These are phyloP conservation scores for Suillus lakei DNA, from an alignment of 768 basidiomycete species.

Conservation along the genomic window DNA sequence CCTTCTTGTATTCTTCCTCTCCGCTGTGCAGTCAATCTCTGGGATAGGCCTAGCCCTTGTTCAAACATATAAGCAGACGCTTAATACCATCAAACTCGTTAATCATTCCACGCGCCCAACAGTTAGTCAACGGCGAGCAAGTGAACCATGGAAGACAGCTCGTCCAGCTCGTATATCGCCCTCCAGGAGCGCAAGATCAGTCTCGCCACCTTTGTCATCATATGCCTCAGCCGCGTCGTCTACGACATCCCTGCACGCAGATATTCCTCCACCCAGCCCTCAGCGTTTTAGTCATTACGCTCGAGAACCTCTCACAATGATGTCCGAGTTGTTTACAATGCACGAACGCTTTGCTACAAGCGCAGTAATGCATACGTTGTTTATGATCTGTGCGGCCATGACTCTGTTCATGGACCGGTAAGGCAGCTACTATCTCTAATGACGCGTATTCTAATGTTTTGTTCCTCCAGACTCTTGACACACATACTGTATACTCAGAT, in stretches of 20 bases:
- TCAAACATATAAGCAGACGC: constrained; percentile 66
- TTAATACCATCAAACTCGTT: constrained; percentile 68
- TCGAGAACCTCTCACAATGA: constrained; percentile 47
- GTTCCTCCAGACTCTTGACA: constrained; percentile 63
- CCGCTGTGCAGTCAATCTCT: constrained; percentile 73
- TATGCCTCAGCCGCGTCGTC: constrained; percentile 33
- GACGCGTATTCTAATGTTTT: not conserved
- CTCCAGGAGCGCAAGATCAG: constrained; percentile 1
- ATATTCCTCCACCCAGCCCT: constrained; percentile 11
- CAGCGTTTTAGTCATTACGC: constrained; percentile 38
- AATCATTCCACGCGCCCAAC: constrained; percentile 43
- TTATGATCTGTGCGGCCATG: constrained; percentile 51
- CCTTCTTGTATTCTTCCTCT: constrained; percentile 71
- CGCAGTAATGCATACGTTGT: constrained; percentile 48
- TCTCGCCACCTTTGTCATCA: constrained; percentile 12
- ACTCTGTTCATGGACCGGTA: constrained; percentile 66
- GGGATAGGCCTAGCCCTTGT: constrained; percentile 70
- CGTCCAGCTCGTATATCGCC: constrained; percentile 4
- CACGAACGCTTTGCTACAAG: constrained; percentile 53
- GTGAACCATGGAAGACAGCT: constrained; percentile 3
- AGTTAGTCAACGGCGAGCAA: not conserved
- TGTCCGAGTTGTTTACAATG: constrained; percentile 54
- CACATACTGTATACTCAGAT: constrained; percentile 63
- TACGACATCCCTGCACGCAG: constrained; percentile 20
- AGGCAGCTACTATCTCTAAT: constrained; percentile 17